Conservation (phyloP, 2,329 filamentous ascomycete genomes). For the Corinectria fuckeliana region DNA sequence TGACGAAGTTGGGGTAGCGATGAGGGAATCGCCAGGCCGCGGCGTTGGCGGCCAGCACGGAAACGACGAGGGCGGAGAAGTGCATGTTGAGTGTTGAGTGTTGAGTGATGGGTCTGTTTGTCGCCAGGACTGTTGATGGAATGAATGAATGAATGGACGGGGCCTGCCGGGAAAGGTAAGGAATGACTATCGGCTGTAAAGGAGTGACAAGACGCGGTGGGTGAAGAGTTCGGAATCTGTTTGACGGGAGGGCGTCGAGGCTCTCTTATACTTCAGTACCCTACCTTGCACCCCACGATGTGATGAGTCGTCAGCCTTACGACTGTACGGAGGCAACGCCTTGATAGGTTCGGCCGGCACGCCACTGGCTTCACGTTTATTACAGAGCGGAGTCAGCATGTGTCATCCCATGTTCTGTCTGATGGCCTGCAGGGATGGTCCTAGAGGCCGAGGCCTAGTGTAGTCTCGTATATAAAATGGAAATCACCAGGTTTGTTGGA, state of each 20-base stretch:
- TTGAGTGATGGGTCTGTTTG: background rate
- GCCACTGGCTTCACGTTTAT: constrained; percentile 5
- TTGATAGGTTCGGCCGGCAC: background rate
- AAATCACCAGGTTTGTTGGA: background rate
- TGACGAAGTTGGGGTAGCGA: constrained; percentile 2
- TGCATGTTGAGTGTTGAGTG: constrained; percentile 13
- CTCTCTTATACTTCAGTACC: constrained; percentile 6
- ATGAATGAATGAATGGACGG: background rate
- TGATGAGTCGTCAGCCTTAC: background rate
- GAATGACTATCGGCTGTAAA: constrained; percentile 9
- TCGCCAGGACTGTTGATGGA: constrained; percentile 13
- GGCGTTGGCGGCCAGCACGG: constrained; percentile 23
- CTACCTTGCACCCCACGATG: background rate
- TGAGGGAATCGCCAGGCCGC: constrained; percentile 20
- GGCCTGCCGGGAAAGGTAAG: constrained; percentile 12
- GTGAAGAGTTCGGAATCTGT: background rate
- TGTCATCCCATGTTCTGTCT: constrained; percentile 15
- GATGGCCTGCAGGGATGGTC: background rate
- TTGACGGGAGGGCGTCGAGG: background rate
- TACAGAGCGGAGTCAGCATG: background rate
- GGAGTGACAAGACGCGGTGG: constrained; percentile 18
- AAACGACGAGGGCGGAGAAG: constrained; percentile 13
- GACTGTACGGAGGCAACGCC: background rate
- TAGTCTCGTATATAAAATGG: background rate
- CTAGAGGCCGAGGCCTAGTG: background rate